A percentile compares a stretch with the other conserved stretches of the same genome.
phyloP scores from a whole-genome alignment of 176 grass and related monocot genomes.

The Neostapfia colusana region DNA sequence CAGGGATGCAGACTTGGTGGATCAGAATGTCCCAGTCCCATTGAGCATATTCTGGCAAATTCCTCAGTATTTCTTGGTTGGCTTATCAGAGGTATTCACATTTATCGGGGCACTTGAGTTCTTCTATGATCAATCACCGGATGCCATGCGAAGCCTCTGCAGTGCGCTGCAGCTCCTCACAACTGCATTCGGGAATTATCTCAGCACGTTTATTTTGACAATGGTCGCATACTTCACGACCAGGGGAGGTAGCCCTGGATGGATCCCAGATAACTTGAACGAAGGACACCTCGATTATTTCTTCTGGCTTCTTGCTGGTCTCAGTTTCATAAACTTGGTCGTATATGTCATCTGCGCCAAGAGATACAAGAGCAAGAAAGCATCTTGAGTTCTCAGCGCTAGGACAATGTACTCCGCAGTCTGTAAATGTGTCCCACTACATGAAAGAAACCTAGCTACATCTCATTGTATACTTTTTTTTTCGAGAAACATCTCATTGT shows the following conservation, averaged over 20 bases:
- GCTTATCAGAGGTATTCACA: slow-evolving; percentile 73
- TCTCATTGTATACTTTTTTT: background rate
- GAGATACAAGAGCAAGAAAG: slow-evolving; percentile 79
- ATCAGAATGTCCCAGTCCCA: slow-evolving; percentile 64
- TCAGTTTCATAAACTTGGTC: slow-evolving; percentile 64
- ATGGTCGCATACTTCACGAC: slow-evolving; percentile 64
- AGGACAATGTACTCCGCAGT: background rate
- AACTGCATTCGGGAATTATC: slow-evolving; percentile 63
- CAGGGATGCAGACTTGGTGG: slow-evolving; percentile 48
- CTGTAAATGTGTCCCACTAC: slow-evolving; percentile 9
- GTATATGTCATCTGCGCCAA: slow-evolving; percentile 59
- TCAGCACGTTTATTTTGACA: slow-evolving; percentile 74
- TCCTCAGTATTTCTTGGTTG: slow-evolving; percentile 81
- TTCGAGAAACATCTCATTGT: background rate
- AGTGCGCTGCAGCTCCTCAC: slow-evolving; percentile 70
- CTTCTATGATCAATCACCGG: slow-evolving; percentile 82
- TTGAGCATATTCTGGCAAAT: slow-evolving; percentile 88
- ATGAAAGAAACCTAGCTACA: background rate
- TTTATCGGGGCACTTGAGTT: slow-evolving; percentile 77
- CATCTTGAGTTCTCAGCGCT: slow-evolving; percentile 35
- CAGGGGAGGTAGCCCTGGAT: slow-evolving; percentile 62
- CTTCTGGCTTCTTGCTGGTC: slow-evolving; percentile 79
- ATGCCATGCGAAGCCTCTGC: slow-evolving; percentile 85
- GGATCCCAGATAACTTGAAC: slow-evolving; percentile 92
- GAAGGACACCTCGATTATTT: slow-evolving; percentile 77